phyloP scores from a whole-genome alignment of 345 rosid genomes.

The Theobroma cacao region DNA sequence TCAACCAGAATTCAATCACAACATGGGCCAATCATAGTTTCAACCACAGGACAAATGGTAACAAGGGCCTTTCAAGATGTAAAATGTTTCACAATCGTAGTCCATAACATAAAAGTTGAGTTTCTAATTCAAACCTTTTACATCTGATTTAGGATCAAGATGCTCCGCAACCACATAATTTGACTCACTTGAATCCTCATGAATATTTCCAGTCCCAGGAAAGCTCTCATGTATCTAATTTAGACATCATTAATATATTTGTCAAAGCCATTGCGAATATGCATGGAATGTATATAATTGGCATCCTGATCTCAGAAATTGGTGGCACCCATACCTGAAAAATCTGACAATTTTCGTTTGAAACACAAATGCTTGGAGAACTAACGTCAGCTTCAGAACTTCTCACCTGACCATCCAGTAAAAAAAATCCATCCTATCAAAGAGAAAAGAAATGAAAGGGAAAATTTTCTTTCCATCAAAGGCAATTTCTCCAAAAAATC shows the following conservation, averaged over 20 bases:
- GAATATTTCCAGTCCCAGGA: slow-evolving; percentile 8
- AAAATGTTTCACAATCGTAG: background rate
- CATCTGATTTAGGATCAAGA: background rate
- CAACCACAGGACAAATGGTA: background rate
- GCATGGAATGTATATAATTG: background rate
- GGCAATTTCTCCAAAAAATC: background rate
- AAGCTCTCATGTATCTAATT: background rate
- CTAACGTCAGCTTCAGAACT: slow-evolving; percentile 3
- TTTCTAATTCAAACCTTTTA: slow-evolving; percentile 19
- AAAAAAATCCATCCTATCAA: background rate
- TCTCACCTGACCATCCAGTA: slow-evolving; percentile 10
- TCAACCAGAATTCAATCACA: background rate
- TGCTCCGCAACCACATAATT: background rate
- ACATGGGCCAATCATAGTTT: background rate
- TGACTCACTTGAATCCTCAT: slow-evolving; percentile 6
- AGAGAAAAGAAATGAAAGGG: background rate
- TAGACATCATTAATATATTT: background rate
- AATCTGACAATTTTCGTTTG: slow-evolving; percentile 1
- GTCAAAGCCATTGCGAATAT: slow-evolving; percentile 12
- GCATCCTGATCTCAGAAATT: background rate
- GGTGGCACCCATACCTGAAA: slow-evolving; percentile 7
- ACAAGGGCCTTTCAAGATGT: background rate
- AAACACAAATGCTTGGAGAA: slow-evolving; percentile 7
- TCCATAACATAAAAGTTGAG: background rate
- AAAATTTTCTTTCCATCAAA: background rate